Conservation (phyloP, 2,329 filamentous ascomycete species). For the Aspergillus pseudonomiae region DNA sequence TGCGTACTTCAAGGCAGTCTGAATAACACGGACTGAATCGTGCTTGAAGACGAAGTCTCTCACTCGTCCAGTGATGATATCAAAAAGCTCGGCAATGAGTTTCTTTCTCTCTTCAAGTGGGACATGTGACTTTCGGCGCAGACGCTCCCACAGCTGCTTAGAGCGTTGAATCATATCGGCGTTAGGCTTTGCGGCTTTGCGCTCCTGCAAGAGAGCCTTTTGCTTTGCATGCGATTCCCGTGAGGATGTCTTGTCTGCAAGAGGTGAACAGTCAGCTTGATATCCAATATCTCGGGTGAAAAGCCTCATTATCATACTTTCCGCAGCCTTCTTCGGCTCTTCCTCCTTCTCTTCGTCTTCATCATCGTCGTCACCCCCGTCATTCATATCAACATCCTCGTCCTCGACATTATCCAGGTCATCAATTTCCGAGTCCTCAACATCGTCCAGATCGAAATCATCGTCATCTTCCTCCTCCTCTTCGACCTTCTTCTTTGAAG, state of each 20-base stretch:
- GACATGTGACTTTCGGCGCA: constrained; percentile 91
- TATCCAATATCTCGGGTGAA: constrained; percentile 11
- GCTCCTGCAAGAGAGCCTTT: constrained; percentile 82
- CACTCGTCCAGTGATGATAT: constrained; percentile 86
- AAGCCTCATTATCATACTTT: constrained; percentile 32
- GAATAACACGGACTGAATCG: constrained; percentile 92
- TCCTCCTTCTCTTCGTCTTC: constrained; percentile 34
- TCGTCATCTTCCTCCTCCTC: constrained; percentile 53
- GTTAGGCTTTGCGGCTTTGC: constrained; percentile 89
- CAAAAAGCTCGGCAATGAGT: constrained; percentile 85
- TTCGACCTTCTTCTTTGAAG: constrained; percentile 40
- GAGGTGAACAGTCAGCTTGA: constrained; percentile 7
- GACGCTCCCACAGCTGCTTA: constrained; percentile 95
- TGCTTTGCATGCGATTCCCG: constrained; percentile 92
- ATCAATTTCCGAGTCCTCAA: constrained; percentile 45
- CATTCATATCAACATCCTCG: constrained; percentile 51
- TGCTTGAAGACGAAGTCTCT: constrained; percentile 98
- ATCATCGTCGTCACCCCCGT: constrained; percentile 39
- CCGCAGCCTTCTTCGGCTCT: constrained; percentile 23
- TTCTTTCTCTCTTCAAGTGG: constrained; percentile 84
- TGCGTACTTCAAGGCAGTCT: constrained; percentile 96
- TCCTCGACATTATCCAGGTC: constrained; percentile 55
- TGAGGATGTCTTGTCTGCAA: constrained; percentile 67
- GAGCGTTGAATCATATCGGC: constrained; percentile 84
- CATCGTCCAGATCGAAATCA: constrained; percentile 60